These are phyloP conservation scores for Leucocoprinus sp. DNA, from an alignment of 768 basidiomycete species.

Conservation along the genomic window DNA sequence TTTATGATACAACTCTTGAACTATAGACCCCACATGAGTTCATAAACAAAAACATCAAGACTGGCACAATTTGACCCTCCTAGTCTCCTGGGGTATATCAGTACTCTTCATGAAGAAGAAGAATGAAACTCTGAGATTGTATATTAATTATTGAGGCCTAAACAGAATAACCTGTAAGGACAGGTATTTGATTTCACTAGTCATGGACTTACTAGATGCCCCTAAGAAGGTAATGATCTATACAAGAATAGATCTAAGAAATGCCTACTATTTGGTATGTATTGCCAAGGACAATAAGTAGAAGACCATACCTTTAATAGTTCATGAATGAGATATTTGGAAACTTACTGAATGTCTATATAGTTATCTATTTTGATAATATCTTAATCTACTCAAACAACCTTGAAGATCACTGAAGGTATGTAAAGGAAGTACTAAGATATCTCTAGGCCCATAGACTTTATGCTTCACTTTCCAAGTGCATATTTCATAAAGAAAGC, in stretches of 20 bases:
- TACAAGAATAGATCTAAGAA: constrained; percentile 25
- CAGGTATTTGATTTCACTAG: constrained; percentile 25
- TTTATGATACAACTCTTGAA: too few relatives aligned
- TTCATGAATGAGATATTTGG: constrained; percentile 28
- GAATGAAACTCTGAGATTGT: constrained; percentile 1
- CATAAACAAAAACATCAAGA: too few relatives aligned
- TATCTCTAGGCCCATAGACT: constrained; percentile 19
- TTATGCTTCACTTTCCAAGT: constrained; percentile 26
- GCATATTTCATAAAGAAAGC: too few relatives aligned
- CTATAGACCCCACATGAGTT: too few relatives aligned
- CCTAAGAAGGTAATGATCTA: constrained; percentile 18
- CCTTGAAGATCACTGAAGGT: constrained; percentile 18
- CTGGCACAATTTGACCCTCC: too few relatives aligned
- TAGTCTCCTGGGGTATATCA: too few relatives aligned
- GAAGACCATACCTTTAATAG: constrained; percentile 31
- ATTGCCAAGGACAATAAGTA: constrained; percentile 29
- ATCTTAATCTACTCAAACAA: constrained; percentile 29
- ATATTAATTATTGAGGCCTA: constrained; percentile 15
- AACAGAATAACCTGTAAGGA: constrained; percentile 30
- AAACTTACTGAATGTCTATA: constrained; percentile 23
- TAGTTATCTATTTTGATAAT: constrained; percentile 29
- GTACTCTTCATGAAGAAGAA: constrained; percentile 11
- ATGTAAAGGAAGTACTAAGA: constrained; percentile 24
- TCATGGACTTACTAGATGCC: constrained; percentile 23
- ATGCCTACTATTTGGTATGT: constrained; percentile 26